A percentile compares a stretch with the other conserved stretches of the same genome.
phyloP scores from a whole-genome alignment of 768 basidiomycete genomes.

The Hydnomerulius pinastri region DNA sequence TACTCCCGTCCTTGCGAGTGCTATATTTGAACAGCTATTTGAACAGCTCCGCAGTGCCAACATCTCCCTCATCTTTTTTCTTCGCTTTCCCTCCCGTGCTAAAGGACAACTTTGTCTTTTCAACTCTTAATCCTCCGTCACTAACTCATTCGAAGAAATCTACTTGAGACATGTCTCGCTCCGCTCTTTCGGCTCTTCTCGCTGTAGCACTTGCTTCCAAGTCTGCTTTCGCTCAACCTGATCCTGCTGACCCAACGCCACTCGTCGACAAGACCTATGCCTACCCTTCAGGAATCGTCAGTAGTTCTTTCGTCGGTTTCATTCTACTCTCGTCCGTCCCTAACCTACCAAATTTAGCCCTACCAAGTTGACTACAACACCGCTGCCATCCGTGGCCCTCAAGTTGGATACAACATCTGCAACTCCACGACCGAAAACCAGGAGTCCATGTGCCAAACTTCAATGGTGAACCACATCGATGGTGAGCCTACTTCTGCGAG shows the following conservation, averaged over 20 bases:
- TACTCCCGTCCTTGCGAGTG: too few species aligned
- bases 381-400: slow-evolving; percentile 52
- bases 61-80: not conserved
- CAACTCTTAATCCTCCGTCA: not conserved
- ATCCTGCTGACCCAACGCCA: slow-evolving; percentile 49
- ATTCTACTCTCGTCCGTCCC: not conserved
- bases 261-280: slow-evolving; percentile 46
- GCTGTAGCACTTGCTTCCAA: slow-evolving; percentile 32
- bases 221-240: slow-evolving; percentile 30
- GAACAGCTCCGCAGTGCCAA: not conserved
- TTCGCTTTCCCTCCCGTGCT: not conserved
- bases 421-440: slow-evolving; percentile 68
- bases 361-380: slow-evolving; percentile 49
- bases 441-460: slow-evolving; percentile 68
- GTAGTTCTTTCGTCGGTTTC: slow-evolving; percentile 8
- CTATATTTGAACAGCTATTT: not conserved
- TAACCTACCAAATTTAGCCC: slow-evolving; percentile 37
- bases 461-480: slow-evolving; percentile 55
- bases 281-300: slow-evolving; percentile 45
- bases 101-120: not conserved
- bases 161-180: slow-evolving; percentile 46
- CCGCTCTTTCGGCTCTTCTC: slow-evolving; percentile 46
- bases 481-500: slow-evolving; percentile 25
- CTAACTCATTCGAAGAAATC: not conserved
- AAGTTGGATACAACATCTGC: slow-evolving; percentile 66